A percentile compares a stretch with the other conserved stretches of the same genome.
phyloP scores from a whole-genome alignment of 257 asterid genomes.

The Lantana camara region DNA sequence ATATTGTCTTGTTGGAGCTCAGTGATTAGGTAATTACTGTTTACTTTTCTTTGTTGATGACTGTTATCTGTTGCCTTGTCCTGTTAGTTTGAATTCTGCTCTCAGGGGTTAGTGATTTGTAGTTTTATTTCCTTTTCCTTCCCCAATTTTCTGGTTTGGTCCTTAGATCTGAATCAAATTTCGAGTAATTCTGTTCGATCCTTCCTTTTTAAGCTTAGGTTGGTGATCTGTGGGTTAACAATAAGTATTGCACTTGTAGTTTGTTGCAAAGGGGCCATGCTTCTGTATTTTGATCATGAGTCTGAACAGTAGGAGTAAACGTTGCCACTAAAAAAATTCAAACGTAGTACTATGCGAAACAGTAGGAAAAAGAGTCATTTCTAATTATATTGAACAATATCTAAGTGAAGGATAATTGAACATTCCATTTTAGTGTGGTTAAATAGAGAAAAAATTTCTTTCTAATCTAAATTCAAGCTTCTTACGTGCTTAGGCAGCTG shows the following conservation, averaged over 20 bases:
- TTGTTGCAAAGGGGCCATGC: slow-evolving; percentile 1
- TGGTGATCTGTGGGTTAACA: slow-evolving; percentile 4
- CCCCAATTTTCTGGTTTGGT: not conserved
- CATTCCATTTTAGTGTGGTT: not conserved
- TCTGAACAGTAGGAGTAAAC: not conserved
- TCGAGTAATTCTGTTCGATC: not conserved
- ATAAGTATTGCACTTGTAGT: slow-evolving; percentile 13
- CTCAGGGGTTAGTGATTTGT: not conserved
- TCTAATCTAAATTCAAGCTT: slow-evolving; percentile 5
- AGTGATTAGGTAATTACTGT: not conserved
- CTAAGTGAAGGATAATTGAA: not conserved
- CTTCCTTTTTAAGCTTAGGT: slow-evolving; percentile 4
- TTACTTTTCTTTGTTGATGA: slow-evolving; percentile 1
- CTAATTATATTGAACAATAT: not conserved
- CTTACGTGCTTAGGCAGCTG: slow-evolving; percentile 7
- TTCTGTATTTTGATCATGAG: slow-evolving; percentile 18
- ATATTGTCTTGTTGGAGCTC: not conserved
- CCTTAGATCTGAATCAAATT: slow-evolving; percentile 20
- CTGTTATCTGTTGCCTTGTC: not conserved
- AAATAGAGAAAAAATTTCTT: not conserved
- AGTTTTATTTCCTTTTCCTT: slow-evolving; percentile 1
- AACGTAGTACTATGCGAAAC: not conserved
- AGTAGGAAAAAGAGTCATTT: not conserved
- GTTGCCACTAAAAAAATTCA: not conserved
- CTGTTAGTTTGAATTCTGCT: slow-evolving; percentile 11